These are phyloP conservation scores for Rhynchosporium graminicola DNA, from an alignment of 2,329 filamentous ascomycete genomes.

Conservation along the genomic window DNA sequence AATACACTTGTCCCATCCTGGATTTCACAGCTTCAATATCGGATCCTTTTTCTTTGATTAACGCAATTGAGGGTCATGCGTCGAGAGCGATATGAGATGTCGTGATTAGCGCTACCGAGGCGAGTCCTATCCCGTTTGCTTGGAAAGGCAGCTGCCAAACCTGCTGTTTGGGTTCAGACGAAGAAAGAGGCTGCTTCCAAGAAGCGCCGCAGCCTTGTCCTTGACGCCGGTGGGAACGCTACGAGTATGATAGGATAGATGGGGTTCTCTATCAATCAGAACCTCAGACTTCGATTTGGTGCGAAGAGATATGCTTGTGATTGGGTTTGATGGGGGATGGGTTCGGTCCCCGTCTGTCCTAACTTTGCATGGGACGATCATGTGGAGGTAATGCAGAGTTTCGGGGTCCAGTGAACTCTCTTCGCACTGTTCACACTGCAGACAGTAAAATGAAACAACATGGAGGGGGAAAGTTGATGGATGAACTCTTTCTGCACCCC, in stretches of 20 bases:
- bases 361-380: background rate
- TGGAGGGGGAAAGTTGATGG: background rate
- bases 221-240: background rate
- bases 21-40: background rate
- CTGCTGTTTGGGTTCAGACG: background rate
- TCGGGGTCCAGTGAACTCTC: too few relatives aligned
- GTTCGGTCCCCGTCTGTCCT: conserved; percentile 3
- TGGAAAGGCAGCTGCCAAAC: background rate
- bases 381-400: background rate
- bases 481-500: background rate
- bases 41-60: background rate
- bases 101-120: conserved; percentile 8
- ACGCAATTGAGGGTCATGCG: background rate
- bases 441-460: background rate
- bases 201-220: conserved; percentile 3
- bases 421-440: background rate
- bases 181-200: background rate
- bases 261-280: background rate
- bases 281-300: background rate
- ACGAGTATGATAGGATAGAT: background rate
- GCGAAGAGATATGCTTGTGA: background rate
- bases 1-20: background rate
- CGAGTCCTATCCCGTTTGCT: background rate
- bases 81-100: background rate
- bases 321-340: background rate